A percentile compares a stretch with the other conserved stretches of the same genome.
Conservation (phyloP, 176 grass and related monocot genomes). For the Hyparrhenia diplandra region DNA sequence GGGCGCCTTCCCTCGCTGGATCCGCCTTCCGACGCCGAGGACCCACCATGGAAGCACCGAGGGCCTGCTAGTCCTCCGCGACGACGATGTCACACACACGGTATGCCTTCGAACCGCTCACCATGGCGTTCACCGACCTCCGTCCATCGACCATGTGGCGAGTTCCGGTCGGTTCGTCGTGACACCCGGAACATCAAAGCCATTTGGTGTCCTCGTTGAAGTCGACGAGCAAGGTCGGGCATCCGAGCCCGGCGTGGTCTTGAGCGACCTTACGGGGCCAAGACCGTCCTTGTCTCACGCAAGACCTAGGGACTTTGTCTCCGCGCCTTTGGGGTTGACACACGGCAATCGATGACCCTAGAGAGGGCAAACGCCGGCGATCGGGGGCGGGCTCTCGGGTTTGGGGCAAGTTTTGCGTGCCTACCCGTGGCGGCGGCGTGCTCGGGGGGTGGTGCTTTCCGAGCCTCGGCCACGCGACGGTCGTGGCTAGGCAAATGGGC, state of each 20-base stretch:
- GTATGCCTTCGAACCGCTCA: not conserved
- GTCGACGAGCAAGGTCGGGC: not conserved
- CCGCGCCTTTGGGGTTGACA: not conserved
- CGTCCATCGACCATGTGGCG: not conserved
- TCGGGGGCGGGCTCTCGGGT: not conserved
- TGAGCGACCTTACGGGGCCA: not conserved
- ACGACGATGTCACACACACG: not conserved
- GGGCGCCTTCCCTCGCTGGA: not conserved
- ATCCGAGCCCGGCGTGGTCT: not conserved
- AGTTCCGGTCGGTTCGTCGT: fast-evolving
- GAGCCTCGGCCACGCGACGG: not conserved
- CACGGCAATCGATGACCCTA: not conserved
- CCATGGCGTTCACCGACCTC: not conserved
- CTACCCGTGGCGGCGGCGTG: not conserved
- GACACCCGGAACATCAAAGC: not conserved
- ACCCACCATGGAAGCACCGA: not conserved
- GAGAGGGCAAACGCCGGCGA: not conserved
- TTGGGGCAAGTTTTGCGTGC: not conserved
- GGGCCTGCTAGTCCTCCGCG: not conserved
- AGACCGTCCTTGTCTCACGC: not conserved
- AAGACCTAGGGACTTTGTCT: not conserved
- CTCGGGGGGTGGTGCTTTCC: not conserved
- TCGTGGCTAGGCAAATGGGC: not conserved
- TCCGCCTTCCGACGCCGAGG: not conserved
- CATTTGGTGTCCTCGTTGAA: not conserved